These are phyloP conservation scores for Funneliformis geosporum DNA, from an alignment of 192 early-diverging fungal genomes.

Conservation along the genomic window DNA sequence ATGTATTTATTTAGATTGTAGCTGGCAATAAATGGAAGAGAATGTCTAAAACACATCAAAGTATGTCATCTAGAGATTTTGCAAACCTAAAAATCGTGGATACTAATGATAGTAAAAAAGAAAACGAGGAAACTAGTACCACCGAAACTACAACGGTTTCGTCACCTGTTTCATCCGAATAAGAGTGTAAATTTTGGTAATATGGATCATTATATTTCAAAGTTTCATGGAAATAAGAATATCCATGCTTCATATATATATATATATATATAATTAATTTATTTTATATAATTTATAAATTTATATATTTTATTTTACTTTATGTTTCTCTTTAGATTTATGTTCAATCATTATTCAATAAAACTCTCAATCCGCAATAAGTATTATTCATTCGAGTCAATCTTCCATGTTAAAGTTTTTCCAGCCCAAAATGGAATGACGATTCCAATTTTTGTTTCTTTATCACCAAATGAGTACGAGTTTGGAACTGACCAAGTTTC, in stretches of 20 bases:
- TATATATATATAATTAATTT: too few relatives aligned
- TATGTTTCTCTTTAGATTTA: neutral
- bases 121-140: neutral
- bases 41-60: neutral
- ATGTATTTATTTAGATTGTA: neutral
- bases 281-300: too few relatives aligned
- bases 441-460: constrained; percentile 50
- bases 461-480: constrained; percentile 51
- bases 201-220: too few relatives aligned
- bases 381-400: constrained; percentile 35
- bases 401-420: constrained; percentile 63
- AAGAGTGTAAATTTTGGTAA: neutral
- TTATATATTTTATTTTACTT: too few relatives aligned
- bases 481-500: constrained; percentile 52
- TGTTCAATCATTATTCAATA: neutral
- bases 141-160: neutral
- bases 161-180: neutral
- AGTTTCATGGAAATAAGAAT: too few relatives aligned
- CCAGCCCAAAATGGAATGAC: constrained; percentile 90
- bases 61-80: neutral
- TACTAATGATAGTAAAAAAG: neutral
- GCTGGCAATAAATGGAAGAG: neutral
- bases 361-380: neutral
- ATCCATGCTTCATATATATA: too few relatives aligned
- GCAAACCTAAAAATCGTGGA: neutral